A percentile compares a stretch with the other conserved stretches of the same genome.
These are phyloP conservation scores for Spergularia marina DNA, from an alignment of 148 eudicot genomes.

Conservation along the genomic window DNA sequence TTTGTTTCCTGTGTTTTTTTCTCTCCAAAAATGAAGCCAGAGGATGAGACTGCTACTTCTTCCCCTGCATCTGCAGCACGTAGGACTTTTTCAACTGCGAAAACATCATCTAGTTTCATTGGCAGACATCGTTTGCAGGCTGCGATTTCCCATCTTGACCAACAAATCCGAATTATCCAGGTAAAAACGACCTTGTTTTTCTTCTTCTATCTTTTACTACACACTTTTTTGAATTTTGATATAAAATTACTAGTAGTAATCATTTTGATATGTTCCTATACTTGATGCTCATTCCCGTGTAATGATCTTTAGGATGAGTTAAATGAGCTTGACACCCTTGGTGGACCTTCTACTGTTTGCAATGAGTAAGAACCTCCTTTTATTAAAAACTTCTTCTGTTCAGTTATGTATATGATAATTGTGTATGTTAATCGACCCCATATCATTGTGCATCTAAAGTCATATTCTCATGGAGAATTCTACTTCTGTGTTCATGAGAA, in stretches of 20 bases:
- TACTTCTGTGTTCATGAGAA: background rate
- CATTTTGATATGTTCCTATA: background rate
- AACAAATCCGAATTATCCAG: slow-evolving; percentile 31
- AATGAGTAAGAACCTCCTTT: slow-evolving; percentile 25
- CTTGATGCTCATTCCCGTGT: background rate
- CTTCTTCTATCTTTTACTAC: background rate
- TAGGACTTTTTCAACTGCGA: background rate
- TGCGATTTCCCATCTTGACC: slow-evolving; percentile 33
- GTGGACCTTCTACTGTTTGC: slow-evolving; percentile 38
- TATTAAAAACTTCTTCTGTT: no score
- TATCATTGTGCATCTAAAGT: background rate
- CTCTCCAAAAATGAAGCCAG: slow-evolving; percentile 7
- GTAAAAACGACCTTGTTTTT: background rate
- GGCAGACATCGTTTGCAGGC: slow-evolving; percentile 39
- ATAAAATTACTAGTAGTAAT: background rate
- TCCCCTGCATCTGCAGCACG: background rate
- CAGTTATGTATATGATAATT: background rate
- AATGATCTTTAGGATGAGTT: slow-evolving; percentile 28
- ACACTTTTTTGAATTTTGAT: background rate
- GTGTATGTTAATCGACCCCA: no score
- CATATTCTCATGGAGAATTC: background rate
- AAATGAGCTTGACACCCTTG: slow-evolving; percentile 32
- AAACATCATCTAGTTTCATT: slow-evolving; percentile 23
- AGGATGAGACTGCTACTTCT: background rate
- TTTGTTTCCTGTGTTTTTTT: background rate